Conservation (phyloP, 192 early-diverging fungal species). For the Rhizoclosmatium globosum region DNA sequence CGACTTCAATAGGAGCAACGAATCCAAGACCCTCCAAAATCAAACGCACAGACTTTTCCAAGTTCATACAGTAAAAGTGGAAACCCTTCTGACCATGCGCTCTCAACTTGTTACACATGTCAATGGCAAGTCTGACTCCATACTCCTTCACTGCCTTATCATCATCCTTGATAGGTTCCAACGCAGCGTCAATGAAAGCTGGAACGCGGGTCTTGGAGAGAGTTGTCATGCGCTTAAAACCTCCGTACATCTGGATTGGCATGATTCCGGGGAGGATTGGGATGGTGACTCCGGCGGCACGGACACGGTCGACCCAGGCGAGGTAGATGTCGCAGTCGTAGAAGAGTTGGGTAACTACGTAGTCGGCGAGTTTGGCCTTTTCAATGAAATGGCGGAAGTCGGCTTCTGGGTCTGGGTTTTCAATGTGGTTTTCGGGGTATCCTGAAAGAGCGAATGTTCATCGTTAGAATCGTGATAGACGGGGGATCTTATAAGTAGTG, state of each 20-base stretch:
- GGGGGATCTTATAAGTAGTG: background rate
- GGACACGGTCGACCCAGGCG: constrained; percentile 78
- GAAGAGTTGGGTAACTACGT: constrained; percentile 95
- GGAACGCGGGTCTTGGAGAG: constrained; percentile 91
- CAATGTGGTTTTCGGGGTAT: constrained; percentile 94
- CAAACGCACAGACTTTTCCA: constrained; percentile 86
- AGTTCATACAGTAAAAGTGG: constrained; percentile 91
- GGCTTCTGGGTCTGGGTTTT: constrained; percentile 74
- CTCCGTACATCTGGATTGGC: constrained; percentile 94
- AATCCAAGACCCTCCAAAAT: constrained; percentile 88
- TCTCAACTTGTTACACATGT: constrained; percentile 80
- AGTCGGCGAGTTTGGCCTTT: constrained; percentile 92
- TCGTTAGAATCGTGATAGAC: background rate
- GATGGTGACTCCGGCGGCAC: constrained; percentile 70
- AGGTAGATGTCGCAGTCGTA: constrained; percentile 91
- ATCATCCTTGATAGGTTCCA: constrained; percentile 98
- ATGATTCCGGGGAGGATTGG: constrained; percentile 95
- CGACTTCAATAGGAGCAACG: constrained; percentile 73
- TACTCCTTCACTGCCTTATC: constrained; percentile 97
- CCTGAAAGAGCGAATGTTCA: background rate
- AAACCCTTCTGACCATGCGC: constrained; percentile 78
- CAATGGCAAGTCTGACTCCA: constrained; percentile 85
- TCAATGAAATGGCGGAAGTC: constrained; percentile 84
- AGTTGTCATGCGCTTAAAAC: constrained; percentile 92
- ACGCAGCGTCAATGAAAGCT: constrained; percentile 77